Conservation (phyloP, 1,139 yeast genomes). For the Lodderomyces jiufengensis region DNA sequence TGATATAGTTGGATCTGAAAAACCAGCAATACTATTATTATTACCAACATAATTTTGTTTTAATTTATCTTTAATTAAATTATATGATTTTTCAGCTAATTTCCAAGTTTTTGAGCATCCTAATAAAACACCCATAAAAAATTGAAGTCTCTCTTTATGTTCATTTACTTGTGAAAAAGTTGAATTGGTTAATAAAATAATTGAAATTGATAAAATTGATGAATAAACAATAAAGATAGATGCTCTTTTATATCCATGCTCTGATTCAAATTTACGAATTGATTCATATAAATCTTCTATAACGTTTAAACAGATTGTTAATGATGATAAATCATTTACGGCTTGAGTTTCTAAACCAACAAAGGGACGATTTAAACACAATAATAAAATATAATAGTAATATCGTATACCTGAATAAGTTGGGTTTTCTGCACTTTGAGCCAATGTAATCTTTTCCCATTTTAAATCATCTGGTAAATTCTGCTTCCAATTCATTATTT, state of each 20-base stretch:
- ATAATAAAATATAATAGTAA: conserved; percentile 53
- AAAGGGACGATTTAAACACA: conserved; percentile 60
- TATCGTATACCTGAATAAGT: conserved; percentile 51
- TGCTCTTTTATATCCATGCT: conserved; percentile 41
- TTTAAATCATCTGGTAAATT: conserved; percentile 46
- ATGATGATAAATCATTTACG: conserved; percentile 23
- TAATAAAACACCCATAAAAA: conserved; percentile 33
- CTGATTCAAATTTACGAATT: conserved; percentile 31
- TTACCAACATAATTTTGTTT: conserved; percentile 16
- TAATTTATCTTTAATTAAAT: conserved; percentile 36
- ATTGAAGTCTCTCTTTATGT: conserved; percentile 28
- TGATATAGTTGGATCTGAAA: not conserved
- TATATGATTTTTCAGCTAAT: conserved; percentile 45
- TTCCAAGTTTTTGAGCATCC: conserved; percentile 48
- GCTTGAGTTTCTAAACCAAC: conserved; percentile 28
- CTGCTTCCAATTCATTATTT: conserved; percentile 49
- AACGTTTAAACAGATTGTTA: conserved; percentile 35
- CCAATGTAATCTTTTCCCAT: conserved; percentile 46
- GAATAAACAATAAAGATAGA: conserved; percentile 49
- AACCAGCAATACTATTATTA: not conserved
- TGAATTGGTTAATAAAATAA: conserved; percentile 37
- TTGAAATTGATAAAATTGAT: conserved; percentile 44
- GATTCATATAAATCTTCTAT: conserved; percentile 43
- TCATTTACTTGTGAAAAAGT: conserved; percentile 24
- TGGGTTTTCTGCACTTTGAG: conserved; percentile 47